phyloP scores from a whole-genome alignment of 2,329 filamentous ascomycete genomes.

The Ceratocystis diversiconidia region DNA sequence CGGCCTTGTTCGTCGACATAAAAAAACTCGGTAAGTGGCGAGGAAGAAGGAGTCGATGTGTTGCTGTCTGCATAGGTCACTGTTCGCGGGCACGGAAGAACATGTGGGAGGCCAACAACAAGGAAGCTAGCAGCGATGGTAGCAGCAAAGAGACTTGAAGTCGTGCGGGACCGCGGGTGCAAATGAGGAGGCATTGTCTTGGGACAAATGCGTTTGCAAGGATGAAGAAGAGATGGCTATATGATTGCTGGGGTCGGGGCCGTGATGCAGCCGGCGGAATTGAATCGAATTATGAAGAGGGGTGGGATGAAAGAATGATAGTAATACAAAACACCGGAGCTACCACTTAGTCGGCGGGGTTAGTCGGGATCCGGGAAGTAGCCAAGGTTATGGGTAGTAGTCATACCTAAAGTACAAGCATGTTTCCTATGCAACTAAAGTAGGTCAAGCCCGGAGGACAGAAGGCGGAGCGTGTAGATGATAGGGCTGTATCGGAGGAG shows the following conservation, averaged over 20 bases:
- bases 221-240: background rate
- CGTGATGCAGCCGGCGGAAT: background rate
- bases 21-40: slow-evolving; percentile 12
- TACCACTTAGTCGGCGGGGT: background rate
- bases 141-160: slow-evolving; percentile 86
- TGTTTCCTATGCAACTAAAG: background rate
- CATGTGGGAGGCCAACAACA: slow-evolving; percentile 78
- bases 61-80: slow-evolving; percentile 57
- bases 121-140: slow-evolving; percentile 81
- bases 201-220: slow-evolving; percentile 1
- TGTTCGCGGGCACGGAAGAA: slow-evolving; percentile 81
- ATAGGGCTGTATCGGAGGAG: background rate
- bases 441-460: background rate
- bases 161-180: slow-evolving; percentile 85
- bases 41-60: background rate
- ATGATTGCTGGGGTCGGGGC: background rate
- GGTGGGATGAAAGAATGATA: background rate
- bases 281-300: background rate
- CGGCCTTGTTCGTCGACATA: slow-evolving; percentile 16
- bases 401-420: background rate
- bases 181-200: slow-evolving; percentile 67
- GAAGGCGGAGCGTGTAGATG: background rate
- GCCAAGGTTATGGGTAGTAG: background rate
- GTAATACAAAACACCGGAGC: background rate
- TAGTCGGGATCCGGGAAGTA: background rate